Evolutionary conservation across 306 rosid genomes (phyloP).

Genomic region (Hippophae rhamnoides): DNA sequence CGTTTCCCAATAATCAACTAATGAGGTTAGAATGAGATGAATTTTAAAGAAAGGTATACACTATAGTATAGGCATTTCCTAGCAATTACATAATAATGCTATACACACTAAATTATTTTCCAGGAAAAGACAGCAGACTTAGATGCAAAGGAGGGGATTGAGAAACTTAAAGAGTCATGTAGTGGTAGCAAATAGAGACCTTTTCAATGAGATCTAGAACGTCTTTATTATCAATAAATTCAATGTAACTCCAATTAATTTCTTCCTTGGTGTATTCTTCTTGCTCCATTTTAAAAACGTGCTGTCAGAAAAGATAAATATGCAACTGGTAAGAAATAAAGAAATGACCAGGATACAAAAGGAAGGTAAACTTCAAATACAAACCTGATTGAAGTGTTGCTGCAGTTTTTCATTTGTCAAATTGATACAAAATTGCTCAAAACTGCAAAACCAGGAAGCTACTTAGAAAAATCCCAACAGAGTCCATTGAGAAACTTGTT

Average conservation of each 20-base stretch:
- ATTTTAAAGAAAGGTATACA: no score
- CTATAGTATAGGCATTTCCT: no score
- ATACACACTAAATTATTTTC: neutral
- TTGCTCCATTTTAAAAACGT: constrained; percentile 99
- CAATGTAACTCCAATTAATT: constrained; percentile 99
- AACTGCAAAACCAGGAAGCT: constrained; percentile 43
- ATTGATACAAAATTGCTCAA: constrained; percentile 98
- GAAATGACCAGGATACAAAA: constrained; percentile 14
- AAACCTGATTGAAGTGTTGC: constrained; percentile 98
- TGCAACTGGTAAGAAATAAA: constrained; percentile 11
- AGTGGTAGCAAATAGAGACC: constrained; percentile 39
- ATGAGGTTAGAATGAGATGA: no score
- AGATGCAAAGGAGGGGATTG: neutral
- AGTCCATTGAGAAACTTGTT: constrained; percentile 1
- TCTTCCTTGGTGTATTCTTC: constrained; percentile 98
- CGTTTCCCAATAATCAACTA: neutral
- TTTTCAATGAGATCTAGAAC: constrained; percentile 93
- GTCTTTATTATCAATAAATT: constrained; percentile 95
- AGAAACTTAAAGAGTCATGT: constrained; percentile 9
- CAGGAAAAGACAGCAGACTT: neutral
- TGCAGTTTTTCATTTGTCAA: constrained; percentile 98
- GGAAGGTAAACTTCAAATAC: constrained; percentile 19
- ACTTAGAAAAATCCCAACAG: constrained; percentile 12
- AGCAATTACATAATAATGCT: no score
- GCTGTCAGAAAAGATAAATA: constrained; percentile 41